Conservation (phyloP, 352 stramenopile species). For the Phytophthora foliorum region DNA sequence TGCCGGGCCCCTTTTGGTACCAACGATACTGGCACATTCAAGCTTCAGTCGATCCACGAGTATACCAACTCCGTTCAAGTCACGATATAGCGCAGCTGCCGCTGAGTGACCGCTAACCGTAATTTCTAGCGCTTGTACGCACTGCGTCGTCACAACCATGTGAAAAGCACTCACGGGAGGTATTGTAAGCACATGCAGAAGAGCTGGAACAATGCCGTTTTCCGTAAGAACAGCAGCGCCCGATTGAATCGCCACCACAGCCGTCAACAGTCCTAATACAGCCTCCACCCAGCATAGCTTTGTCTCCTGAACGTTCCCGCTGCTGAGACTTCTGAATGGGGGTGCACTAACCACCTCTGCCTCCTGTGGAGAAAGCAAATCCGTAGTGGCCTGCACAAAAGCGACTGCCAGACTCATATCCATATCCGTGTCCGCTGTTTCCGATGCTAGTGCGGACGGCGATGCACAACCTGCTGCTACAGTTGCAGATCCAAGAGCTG, state of each 20-base stretch:
- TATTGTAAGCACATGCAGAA: conserved; percentile 82
- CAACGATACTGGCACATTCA: conserved; percentile 54
- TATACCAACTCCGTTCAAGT: conserved; percentile 89
- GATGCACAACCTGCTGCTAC: conserved; percentile 14
- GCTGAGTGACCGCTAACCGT: conserved; percentile 81
- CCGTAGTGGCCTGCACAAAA: conserved; percentile 89
- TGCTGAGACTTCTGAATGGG: conserved; percentile 60
- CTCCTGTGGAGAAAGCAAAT: conserved; percentile 74
- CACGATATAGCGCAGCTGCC: conserved; percentile 78
- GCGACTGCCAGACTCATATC: conserved; percentile 90
- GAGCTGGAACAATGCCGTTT: conserved; percentile 82
- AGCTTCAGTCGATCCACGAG: conserved; percentile 80
- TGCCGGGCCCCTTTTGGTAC: conserved; percentile 10
- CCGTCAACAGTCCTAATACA: conserved; percentile 76
- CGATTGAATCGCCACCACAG: conserved; percentile 81
- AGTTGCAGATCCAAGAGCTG: conserved; percentile 17
- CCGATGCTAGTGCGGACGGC: conserved; percentile 39
- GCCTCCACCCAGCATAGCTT: conserved; percentile 86
- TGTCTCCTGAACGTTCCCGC: conserved; percentile 45
- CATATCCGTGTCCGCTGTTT: conserved; percentile 83
- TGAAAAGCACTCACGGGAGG: conserved; percentile 68
- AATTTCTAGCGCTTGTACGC: conserved; percentile 84
- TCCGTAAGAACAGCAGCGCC: conserved; percentile 84
- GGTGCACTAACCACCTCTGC: conserved; percentile 62
- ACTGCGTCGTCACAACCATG: conserved; percentile 79